phyloP scores from a whole-genome alignment of 805 yeast genomes.

The Schizosaccharomyces japonicus region DNA sequence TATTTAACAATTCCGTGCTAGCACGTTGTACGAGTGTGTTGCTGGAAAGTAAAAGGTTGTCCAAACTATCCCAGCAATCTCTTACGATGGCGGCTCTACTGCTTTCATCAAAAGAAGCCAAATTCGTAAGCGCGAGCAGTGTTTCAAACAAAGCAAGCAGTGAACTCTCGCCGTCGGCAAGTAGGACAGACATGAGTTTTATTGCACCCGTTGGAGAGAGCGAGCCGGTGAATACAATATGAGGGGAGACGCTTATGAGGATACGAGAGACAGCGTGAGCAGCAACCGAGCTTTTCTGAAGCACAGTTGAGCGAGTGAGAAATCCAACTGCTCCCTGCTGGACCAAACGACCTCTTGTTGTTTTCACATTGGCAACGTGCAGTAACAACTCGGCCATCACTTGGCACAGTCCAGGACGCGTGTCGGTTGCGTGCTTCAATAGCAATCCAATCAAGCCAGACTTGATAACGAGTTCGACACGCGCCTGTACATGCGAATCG shows the following conservation, averaged over 20 bases:
- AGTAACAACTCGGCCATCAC: neutral
- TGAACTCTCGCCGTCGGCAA: slow-evolving; percentile 5
- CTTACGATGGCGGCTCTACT: slow-evolving; percentile 20
- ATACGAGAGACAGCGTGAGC: slow-evolving; percentile 15
- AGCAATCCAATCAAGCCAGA: too few species aligned
- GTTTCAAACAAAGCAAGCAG: slow-evolving; percentile 24
- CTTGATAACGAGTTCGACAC: too few species aligned
- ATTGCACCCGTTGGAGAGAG: slow-evolving; percentile 15
- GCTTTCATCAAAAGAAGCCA: slow-evolving; percentile 27
- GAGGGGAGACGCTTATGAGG: slow-evolving; percentile 18
- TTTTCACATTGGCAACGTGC: neutral
- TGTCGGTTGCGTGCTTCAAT: too few species aligned
- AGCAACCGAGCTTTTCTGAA: neutral
- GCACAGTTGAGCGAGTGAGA: neutral
- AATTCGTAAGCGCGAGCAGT: slow-evolving; percentile 42
- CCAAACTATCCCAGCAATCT: slow-evolving; percentile 25
- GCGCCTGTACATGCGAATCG: too few species aligned
- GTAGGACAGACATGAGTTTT: slow-evolving; percentile 14
- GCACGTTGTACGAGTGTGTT: slow-evolving; percentile 28
- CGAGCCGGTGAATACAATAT: slow-evolving; percentile 16
- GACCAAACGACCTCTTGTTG: neutral
- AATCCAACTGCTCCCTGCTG: neutral
- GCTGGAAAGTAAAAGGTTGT: slow-evolving; percentile 17
- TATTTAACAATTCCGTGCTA: slow-evolving; percentile 23
- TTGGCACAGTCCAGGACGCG: neutral